These are phyloP conservation scores for Eucalyptus caleyi DNA, from an alignment of 345 rosid genomes.

Conservation along the genomic window DNA sequence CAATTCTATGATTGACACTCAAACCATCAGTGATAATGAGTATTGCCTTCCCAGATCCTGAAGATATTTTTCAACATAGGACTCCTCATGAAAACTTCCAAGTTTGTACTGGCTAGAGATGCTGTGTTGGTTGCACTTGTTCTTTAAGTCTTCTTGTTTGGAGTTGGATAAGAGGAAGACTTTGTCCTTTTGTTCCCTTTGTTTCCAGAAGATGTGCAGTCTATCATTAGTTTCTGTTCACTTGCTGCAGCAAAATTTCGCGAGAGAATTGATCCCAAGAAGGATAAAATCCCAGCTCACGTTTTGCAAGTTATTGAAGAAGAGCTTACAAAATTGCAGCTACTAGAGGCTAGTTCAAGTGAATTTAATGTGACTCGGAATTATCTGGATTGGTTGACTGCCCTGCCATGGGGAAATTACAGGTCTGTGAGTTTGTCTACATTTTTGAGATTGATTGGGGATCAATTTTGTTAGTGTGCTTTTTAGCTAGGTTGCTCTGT, in stretches of 20 bases:
- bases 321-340: conserved; percentile 95
- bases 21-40: neutral
- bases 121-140: neutral
- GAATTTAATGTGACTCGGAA: conserved; percentile 99
- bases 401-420: conserved; percentile 94
- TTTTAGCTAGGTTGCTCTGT: neutral
- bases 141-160: neutral
- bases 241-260: conserved; percentile 71
- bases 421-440: conserved; percentile 28
- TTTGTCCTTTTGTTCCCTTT: neutral
- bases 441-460: neutral
- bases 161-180: neutral
- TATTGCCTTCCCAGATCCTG: neutral
- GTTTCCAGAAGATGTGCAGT: neutral
- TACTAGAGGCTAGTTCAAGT: conserved; percentile 98
- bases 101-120: neutral
- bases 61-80: neutral
- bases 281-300: conserved; percentile 79
- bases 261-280: conserved; percentile 85
- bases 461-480: neutral
- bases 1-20: neutral
- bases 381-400: conserved; percentile 98
- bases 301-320: conserved; percentile 95
- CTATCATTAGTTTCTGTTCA: neutral
- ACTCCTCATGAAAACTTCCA: neutral